phyloP scores from a whole-genome alignment of 441 rosid genomes.

The Macaranga tanarius region DNA sequence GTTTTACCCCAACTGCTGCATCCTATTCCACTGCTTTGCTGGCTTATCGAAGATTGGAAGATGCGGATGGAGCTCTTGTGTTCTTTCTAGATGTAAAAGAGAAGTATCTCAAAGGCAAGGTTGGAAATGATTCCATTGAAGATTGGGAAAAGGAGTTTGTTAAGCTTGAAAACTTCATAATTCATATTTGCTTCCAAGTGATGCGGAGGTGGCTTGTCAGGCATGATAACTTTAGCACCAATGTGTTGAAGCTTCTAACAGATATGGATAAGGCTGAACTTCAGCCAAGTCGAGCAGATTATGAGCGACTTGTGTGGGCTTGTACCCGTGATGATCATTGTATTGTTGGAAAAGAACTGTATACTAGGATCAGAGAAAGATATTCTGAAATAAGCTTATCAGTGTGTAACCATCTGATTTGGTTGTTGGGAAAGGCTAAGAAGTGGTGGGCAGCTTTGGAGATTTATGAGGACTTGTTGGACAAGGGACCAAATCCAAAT shows the following conservation, averaged over 20 bases:
- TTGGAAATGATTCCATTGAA: conserved; percentile 41
- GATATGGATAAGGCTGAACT: conserved; percentile 67
- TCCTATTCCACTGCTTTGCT: conserved; percentile 76
- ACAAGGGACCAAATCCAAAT: conserved; percentile 79
- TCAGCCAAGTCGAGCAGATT: conserved; percentile 52
- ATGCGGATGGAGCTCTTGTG: conserved; percentile 68
- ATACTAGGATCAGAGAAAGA: conserved; percentile 63
- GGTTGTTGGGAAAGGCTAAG: conserved; percentile 90
- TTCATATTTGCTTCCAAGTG: conserved; percentile 74
- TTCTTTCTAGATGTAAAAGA: conserved; percentile 63
- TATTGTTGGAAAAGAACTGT: conserved; percentile 67
- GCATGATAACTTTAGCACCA: conserved; percentile 43
- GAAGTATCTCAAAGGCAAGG: conserved; percentile 52
- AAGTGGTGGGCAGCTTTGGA: conserved; percentile 97
- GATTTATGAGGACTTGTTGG: conserved; percentile 81
- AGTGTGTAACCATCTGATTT: conserved; percentile 86
- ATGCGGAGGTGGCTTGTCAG: conserved; percentile 79
- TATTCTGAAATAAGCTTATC: conserved; percentile 59
- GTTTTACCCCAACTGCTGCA: conserved; percentile 55
- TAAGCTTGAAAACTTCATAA: conserved; percentile 60
- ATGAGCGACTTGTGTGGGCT: conserved; percentile 86
- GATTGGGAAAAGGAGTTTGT: conserved; percentile 65
- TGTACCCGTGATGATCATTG: conserved; percentile 75
- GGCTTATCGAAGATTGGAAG: conserved; percentile 76
- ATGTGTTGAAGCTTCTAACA: conserved; percentile 60